Conservation (phyloP, 2,329 filamentous ascomycete species). For the Arthrobotrys conoides region DNA sequence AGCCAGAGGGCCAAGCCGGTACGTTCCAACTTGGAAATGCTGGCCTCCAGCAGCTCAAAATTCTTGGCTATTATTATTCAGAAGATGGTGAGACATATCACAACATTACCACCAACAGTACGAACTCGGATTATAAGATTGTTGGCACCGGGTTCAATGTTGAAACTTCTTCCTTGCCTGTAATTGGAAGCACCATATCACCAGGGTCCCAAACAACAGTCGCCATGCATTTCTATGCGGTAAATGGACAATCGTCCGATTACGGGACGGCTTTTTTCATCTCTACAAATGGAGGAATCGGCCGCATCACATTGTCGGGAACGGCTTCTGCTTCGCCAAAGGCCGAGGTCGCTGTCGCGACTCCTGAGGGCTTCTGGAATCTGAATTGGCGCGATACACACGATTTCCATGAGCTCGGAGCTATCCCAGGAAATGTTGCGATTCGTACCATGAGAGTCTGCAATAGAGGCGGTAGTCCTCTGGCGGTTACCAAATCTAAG, state of each 20-base stretch:
- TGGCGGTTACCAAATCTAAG: conserved; percentile 68
- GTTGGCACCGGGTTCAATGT: conserved; percentile 66
- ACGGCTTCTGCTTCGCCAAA: conserved; percentile 66
- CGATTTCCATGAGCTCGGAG: conserved; percentile 40
- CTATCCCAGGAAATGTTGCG: conserved; percentile 64
- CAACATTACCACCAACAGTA: conserved; percentile 65
- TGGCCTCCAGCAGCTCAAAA: conserved; percentile 66
- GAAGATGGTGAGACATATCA: conserved; percentile 63
- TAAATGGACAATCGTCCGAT: conserved; percentile 64
- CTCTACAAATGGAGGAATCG: conserved; percentile 66
- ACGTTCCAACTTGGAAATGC: conserved; percentile 67
- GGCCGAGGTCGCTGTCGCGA: conserved; percentile 67
- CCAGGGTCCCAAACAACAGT: conserved; percentile 65
- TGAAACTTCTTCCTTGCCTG: conserved; percentile 65
- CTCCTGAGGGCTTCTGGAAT: conserved; percentile 66
- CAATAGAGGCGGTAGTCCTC: conserved; percentile 67
- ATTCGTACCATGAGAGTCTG: conserved; percentile 66
- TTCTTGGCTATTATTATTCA: conserved; percentile 67
- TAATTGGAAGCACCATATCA: conserved; percentile 65
- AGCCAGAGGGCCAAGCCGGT: conserved; percentile 65
- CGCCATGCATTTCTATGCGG: conserved; percentile 66
- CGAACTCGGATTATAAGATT: conserved; percentile 62
- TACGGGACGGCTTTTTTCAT: conserved; percentile 66
- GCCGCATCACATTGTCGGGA: conserved; percentile 65
- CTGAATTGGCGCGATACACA: conserved; percentile 62